Evolutionary conservation across 257 asterid genomes (phyloP).

Genomic region (Pogostemon cablin): DNA sequence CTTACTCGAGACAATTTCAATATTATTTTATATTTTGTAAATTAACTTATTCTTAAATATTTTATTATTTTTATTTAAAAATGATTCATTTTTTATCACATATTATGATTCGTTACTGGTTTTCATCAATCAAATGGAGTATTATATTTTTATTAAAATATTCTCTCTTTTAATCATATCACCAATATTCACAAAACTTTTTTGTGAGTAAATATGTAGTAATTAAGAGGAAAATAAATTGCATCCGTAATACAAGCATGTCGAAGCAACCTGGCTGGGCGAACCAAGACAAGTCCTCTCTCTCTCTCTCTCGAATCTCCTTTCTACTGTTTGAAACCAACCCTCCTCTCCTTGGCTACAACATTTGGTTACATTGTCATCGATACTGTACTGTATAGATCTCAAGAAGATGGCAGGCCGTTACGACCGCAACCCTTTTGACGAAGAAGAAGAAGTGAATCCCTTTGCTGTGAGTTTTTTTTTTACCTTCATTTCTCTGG

Average conservation of each 20-base stretch:
- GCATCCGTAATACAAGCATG: background rate
- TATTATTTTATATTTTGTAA: too few relatives aligned
- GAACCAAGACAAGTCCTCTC: slow-evolving; percentile 23
- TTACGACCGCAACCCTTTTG: slow-evolving; percentile 73
- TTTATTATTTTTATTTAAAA: too few relatives aligned
- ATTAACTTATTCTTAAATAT: too few relatives aligned
- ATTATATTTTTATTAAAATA: too few relatives aligned
- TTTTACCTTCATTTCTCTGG: background rate
- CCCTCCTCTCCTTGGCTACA: slow-evolving; percentile 43
- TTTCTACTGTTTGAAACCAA: slow-evolving; percentile 36
- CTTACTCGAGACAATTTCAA: too few relatives aligned
- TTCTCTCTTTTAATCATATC: too few relatives aligned
- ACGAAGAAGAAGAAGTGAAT: slow-evolving; percentile 63
- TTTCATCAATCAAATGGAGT: too few relatives aligned
- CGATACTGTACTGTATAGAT: slow-evolving; percentile 28
- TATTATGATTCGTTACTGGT: too few relatives aligned
- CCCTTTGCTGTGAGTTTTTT: slow-evolving; percentile 58
- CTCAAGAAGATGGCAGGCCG: slow-evolving; percentile 63
- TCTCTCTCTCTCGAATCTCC: slow-evolving; percentile 34
- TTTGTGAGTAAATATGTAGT: too few relatives aligned
- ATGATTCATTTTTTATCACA: too few relatives aligned
- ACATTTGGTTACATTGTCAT: background rate
- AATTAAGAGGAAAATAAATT: background rate
- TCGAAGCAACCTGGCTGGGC: background rate
- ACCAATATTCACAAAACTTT: too few relatives aligned